phyloP scores from a whole-genome alignment of 2,329 filamentous ascomycete species.

The Aspergillus caelatus region DNA sequence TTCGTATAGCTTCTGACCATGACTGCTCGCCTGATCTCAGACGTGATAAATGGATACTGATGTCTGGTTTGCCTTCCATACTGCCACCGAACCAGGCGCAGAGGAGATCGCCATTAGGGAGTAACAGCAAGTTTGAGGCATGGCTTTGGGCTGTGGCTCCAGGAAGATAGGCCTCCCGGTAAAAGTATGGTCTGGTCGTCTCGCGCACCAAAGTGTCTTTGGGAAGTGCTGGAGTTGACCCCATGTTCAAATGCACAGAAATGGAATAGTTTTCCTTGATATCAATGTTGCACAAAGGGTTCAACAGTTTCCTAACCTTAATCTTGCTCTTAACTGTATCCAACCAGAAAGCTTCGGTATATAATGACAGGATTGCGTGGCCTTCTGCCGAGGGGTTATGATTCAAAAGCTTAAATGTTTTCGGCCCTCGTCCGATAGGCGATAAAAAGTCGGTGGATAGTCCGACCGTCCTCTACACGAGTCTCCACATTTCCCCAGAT shows the following conservation, averaged over 20 bases:
- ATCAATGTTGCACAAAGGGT: neutral
- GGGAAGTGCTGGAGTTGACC: neutral
- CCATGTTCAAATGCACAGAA: neutral
- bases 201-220: neutral
- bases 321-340: neutral
- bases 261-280: neutral
- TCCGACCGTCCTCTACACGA: neutral
- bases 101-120: neutral
- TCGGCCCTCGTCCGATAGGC: neutral
- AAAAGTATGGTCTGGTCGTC: neutral
- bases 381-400: too few relatives aligned
- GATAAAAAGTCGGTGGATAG: neutral
- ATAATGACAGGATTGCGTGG: neutral
- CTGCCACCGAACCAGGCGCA: neutral
- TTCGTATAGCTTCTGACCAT: neutral
- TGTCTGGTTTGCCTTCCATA: neutral
- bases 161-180: neutral
- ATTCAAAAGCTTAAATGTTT: neutral
- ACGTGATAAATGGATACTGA: neutral
- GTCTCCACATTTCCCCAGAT: neutral
- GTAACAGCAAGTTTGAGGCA: neutral
- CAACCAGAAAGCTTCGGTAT: neutral
- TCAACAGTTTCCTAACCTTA: neutral
- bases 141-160: neutral
- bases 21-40: neutral